Evolutionary conservation across 345 rosid species (phyloP).

Genomic region (Capsella bursapastoris): DNA sequence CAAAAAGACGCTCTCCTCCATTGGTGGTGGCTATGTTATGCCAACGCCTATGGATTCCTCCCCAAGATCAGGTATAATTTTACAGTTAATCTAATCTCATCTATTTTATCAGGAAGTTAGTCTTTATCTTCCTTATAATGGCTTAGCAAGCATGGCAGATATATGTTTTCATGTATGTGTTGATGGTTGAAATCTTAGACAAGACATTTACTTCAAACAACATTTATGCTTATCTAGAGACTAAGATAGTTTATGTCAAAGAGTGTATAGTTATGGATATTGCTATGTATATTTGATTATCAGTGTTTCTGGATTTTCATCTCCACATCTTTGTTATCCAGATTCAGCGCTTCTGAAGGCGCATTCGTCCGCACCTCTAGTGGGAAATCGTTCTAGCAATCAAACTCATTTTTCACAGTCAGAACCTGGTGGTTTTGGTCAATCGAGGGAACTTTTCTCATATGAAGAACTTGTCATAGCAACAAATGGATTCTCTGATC

Average conservation of each 20-base stretch:
- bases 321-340: conserved; percentile 43
- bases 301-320: conserved; percentile 4
- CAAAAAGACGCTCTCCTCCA: conserved; percentile 53
- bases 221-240: conserved; percentile 11
- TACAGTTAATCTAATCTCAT: conserved; percentile 1
- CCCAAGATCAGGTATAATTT: conserved; percentile 64
- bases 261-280: not conserved
- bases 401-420: conserved; percentile 53
- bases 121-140: not conserved
- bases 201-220: not conserved
- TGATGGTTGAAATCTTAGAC: not conserved
- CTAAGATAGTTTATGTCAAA: conserved; percentile 11
- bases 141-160: conserved; percentile 13
- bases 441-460: conserved; percentile 71
- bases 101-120: not conserved
- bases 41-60: conserved; percentile 69
- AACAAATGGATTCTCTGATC: conserved; percentile 76
- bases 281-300: not conserved
- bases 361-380: conserved; percentile 67
- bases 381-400: conserved; percentile 68
- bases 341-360: conserved; percentile 59
- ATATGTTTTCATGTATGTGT: conserved; percentile 21
- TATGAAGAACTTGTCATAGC: conserved; percentile 76
- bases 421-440: conserved; percentile 72
- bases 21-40: conserved; percentile 64